Evolutionary conservation across 768 basidiomycete species (phyloP).

Genomic region (Trametes coccinea): DNA sequence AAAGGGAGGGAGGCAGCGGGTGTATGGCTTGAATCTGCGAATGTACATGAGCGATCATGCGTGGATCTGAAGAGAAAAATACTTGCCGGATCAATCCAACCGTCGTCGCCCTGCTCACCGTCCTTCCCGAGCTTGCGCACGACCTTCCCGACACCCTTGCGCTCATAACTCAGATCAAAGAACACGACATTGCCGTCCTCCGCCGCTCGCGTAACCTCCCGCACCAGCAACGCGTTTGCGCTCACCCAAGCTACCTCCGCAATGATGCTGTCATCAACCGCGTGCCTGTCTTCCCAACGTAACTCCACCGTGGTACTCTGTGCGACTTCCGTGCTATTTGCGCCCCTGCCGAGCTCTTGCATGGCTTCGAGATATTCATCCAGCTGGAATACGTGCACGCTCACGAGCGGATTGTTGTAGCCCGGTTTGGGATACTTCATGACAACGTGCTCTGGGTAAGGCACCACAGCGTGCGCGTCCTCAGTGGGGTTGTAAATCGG

Average conservation of each 20-base stretch:
- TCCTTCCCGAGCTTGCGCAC: slow-evolving; percentile 77
- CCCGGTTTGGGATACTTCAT: slow-evolving; percentile 91
- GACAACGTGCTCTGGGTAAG: slow-evolving; percentile 66
- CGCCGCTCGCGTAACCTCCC: slow-evolving; percentile 85
- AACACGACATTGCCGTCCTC: slow-evolving; percentile 76
- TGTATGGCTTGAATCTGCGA: slow-evolving; percentile 62
- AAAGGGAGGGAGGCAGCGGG: slow-evolving; percentile 50
- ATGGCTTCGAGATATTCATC: slow-evolving; percentile 42
- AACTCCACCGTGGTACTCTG: slow-evolving; percentile 53
- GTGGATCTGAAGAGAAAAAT: not conserved
- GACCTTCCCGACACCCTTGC: slow-evolving; percentile 45
- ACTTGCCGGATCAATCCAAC: slow-evolving; percentile 91
- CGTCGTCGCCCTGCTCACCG: slow-evolving; percentile 87
- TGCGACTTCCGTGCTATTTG: slow-evolving; percentile 11
- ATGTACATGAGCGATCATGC: no score
- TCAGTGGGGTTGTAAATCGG: slow-evolving; percentile 90
- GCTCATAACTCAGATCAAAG: slow-evolving; percentile 54
- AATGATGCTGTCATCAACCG: slow-evolving; percentile 66
- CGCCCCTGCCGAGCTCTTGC: slow-evolving; percentile 30
- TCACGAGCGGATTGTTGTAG: slow-evolving; percentile 84
- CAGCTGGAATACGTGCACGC: slow-evolving; percentile 82
- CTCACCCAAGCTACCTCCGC: slow-evolving; percentile 89
- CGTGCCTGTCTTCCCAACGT: slow-evolving; percentile 64
- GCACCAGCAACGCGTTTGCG: slow-evolving; percentile 69
- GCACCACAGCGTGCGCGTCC: slow-evolving; percentile 67